Conservation (phyloP, 306 rosid species). For the Elaeagnus macrophylla region DNA sequence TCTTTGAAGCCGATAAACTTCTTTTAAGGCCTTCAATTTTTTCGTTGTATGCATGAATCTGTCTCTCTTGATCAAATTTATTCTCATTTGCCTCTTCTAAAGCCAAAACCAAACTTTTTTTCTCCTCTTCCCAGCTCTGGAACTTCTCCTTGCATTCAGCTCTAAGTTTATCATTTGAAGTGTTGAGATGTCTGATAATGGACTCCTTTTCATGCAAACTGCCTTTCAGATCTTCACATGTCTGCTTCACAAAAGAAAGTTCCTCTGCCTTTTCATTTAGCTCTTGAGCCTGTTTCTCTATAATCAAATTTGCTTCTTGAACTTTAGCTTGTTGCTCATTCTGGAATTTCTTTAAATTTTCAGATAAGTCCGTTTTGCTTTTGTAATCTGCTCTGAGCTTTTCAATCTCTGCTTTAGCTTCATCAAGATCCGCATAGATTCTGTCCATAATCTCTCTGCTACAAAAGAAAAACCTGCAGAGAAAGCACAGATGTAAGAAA, state of each 20-base stretch:
- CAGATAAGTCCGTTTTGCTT: conserved; percentile 35
- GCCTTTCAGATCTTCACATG: conserved; percentile 34
- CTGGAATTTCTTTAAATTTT: conserved; percentile 50
- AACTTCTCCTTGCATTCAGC: conserved; percentile 37
- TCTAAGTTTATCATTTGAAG: conserved; percentile 49
- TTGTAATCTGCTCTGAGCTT: conserved; percentile 49
- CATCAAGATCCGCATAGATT: conserved; percentile 56
- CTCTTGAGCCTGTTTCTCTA: conserved; percentile 50
- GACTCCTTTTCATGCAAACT: conserved; percentile 38
- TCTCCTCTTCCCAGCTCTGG: conserved; percentile 36
- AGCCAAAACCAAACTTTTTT: conserved; percentile 32
- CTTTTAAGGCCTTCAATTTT: conserved; percentile 51
- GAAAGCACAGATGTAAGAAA: conserved; percentile 12
- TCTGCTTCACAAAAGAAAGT: conserved; percentile 15
- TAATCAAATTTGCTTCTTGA: conserved; percentile 39
- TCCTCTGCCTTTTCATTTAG: conserved; percentile 40
- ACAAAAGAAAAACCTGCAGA: not conserved
- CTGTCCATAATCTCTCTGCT: conserved; percentile 42
- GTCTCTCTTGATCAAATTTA: conserved; percentile 41
- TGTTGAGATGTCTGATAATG: conserved; percentile 39
- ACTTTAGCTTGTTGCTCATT: conserved; percentile 33
- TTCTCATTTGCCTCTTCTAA: conserved; percentile 56
- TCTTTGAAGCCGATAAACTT: conserved; percentile 35
- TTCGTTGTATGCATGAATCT: conserved; percentile 26
- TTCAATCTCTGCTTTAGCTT: conserved; percentile 53